Evolutionary conservation across 768 basidiomycete genomes (phyloP).

Genomic region (Ramaria rubella): DNA sequence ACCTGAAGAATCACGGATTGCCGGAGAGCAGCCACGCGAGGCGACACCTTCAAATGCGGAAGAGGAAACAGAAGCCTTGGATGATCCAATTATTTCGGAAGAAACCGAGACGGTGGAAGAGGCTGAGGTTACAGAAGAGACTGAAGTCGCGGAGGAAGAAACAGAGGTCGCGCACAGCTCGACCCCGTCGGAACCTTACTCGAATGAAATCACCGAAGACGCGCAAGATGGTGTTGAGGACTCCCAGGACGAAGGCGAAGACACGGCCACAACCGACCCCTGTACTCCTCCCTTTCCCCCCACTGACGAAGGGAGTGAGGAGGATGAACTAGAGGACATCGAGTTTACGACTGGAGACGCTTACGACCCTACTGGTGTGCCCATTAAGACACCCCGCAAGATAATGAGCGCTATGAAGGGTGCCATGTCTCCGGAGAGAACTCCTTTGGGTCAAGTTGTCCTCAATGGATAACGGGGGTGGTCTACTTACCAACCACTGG

Average conservation of each 20-base stretch:
- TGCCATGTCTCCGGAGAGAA: not conserved
- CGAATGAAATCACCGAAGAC: not conserved
- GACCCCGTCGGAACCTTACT: not conserved
- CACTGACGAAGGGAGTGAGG: not conserved
- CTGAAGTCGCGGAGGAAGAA: not conserved
- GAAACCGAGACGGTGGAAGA: not conserved
- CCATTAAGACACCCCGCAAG: not conserved
- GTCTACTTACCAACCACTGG: too few relatives aligned
- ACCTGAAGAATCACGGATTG: not conserved
- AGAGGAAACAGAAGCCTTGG: not conserved
- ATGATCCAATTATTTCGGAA: not conserved
- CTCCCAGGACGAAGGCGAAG: not conserved
- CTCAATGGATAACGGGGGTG: slow-evolving; percentile 5
- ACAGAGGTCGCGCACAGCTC: not conserved
- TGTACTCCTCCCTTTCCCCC: slow-evolving; percentile 1
- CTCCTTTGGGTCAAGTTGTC: not conserved
- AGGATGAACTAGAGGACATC: slow-evolving; percentile 6
- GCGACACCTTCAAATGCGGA: not conserved
- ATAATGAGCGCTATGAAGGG: not conserved
- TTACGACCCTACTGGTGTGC: not conserved
- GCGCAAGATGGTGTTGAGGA: not conserved
- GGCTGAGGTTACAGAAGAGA: not conserved
- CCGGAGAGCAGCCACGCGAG: not conserved
- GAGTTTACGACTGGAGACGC: not conserved
- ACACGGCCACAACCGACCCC: not conserved